These are phyloP conservation scores for Malassezia arunalokei DNA, from an alignment of 1,284 basidiomycete genomes.

Conservation along the genomic window DNA sequence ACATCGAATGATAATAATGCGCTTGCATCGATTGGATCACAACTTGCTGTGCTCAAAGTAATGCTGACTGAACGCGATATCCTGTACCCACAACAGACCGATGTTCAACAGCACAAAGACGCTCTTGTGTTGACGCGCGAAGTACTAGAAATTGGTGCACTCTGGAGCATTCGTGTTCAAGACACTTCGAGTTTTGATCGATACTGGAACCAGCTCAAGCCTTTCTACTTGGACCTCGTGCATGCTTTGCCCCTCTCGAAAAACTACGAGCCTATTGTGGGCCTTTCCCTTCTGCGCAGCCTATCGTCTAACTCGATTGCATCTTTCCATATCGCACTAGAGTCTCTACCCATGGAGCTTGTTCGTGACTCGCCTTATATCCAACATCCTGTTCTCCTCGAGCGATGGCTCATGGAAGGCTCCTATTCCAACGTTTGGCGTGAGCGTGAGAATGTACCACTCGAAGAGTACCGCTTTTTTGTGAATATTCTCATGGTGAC, in stretches of 20 bases:
- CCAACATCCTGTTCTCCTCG: conserved; percentile 49
- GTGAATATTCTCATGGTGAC: conserved; percentile 83
- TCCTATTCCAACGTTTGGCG: conserved; percentile 97
- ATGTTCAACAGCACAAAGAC: conserved; percentile 6
- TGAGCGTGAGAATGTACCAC: conserved; percentile 62
- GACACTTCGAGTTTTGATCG: conserved; percentile 86
- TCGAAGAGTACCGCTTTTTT: conserved; percentile 76
- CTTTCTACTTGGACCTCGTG: conserved; percentile 77
- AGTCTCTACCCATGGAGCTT: conserved; percentile 56
- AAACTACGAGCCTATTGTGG: conserved; percentile 75
- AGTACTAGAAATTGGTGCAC: conserved; percentile 86
- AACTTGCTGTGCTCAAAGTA: conserved; percentile 52
- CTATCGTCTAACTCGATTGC: conserved; percentile 92
- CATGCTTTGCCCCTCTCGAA: conserved; percentile 63
- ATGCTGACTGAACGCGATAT: conserved; percentile 65
- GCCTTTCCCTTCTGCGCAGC: conserved; percentile 82
- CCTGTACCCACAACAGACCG: conserved; percentile 53
- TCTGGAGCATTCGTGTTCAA: conserved; percentile 74
- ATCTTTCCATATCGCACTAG: conserved; percentile 96
- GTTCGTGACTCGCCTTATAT: conserved; percentile 30
- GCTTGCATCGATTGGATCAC: conserved; percentile 15
- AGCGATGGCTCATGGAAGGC: conserved; percentile 97
- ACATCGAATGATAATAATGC: neutral
- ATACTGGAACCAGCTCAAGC: conserved; percentile 81
- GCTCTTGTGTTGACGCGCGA: conserved; percentile 55